Base-by-base conservation (phyloP, 2,329 filamentous ascomycete genomes). In the Aspergillus pseudoviridinutans region DNA sequence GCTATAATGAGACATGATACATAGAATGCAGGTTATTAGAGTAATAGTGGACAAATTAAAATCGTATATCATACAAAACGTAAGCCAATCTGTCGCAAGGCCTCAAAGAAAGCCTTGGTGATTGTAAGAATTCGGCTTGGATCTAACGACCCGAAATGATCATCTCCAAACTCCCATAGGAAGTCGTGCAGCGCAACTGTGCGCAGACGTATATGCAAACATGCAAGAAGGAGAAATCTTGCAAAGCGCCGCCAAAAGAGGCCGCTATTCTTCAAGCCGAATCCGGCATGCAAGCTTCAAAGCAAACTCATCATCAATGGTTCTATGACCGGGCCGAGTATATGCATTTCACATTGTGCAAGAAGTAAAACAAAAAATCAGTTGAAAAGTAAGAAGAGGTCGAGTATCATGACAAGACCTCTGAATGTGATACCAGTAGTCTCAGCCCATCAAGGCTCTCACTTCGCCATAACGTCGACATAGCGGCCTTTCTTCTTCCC, bases 401-500 rank as follows among this genome's bases (percentile, higher is more conserved):
- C 28, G 9, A 29, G 28, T 29, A 29, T 29, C 28, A 29, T 29
- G 28, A 10, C 28, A 28, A 28, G 27, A 28, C 27, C 27, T 28
- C 27, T 28, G 8, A 8, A 7, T 28, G 27, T 9, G 27, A 28
- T 28, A 4, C 27, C 27, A 9, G 27, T 28, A 28, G 27, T 28
- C 61, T 24, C 59, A 59, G 6, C 9, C 38, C 22, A 46, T 28
- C 42, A 42, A 35, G 20, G 22, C 38, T 25, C 41, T 73, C 58
- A 79, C 64, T 90, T 87, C 9, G 89, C 89, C 92, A 97, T 97
- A 59, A 99, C 91, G 82, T 99, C 94, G 29, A 99, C 87, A 79
- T 99, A 99, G 29, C 91, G 88, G 24, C 88, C 86, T 80, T 92
- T 96, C 79, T 91, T 91, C 67, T 84, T 80, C 73, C 89, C 91